Percentiles rank a stretch among this genome's conserved stretches.
Evolutionary conservation across 768 basidiomycete genomes (phyloP).

Genomic region (Auriculariales sp.): DNA sequence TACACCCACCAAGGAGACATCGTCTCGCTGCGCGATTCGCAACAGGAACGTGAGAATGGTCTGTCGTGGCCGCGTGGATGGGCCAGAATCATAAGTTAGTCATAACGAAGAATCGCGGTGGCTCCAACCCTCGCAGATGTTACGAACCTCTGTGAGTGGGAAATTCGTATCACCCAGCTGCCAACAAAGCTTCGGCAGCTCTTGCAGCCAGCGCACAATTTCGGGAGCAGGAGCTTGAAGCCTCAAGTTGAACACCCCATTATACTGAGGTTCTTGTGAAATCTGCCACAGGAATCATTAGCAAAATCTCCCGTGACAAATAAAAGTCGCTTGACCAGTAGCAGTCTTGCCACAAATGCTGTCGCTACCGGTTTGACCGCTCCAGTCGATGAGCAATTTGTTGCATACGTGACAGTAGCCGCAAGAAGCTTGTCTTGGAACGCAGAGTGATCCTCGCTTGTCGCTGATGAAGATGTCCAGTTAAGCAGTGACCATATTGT

Average conservation of each 20-base stretch:
- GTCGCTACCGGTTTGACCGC: slow-evolving; percentile 51
- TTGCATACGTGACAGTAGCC: slow-evolving; percentile 53
- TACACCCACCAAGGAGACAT: slow-evolving; percentile 1
- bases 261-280: slow-evolving; percentile 38
- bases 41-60: slow-evolving; percentile 49
- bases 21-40: slow-evolving; percentile 40
- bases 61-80: too few relatives aligned
- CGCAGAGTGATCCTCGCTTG: slow-evolving; percentile 4
- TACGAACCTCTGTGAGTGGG: slow-evolving; percentile 43
- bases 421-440: slow-evolving; percentile 25
- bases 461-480: slow-evolving; percentile 19
- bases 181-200: slow-evolving; percentile 76
- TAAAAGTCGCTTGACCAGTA: slow-evolving; percentile 35
- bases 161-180: slow-evolving; percentile 53
- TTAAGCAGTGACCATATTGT: slow-evolving; percentile 66
- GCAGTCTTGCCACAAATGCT: slow-evolving; percentile 59
- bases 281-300: slow-evolving; percentile 30
- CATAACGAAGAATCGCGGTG: too few relatives aligned
- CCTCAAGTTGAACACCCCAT: slow-evolving; percentile 26
- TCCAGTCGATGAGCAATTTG: slow-evolving; percentile 41
- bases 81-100: too few relatives aligned
- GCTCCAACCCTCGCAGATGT: too few relatives aligned
- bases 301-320: background rate
- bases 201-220: slow-evolving; percentile 47
- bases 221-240: background rate